Percentiles rank a stretch among this genome's conserved stretches.
Conservation (phyloP, 108 stramenopile species). For the Cylindrotheca closterium region DNA sequence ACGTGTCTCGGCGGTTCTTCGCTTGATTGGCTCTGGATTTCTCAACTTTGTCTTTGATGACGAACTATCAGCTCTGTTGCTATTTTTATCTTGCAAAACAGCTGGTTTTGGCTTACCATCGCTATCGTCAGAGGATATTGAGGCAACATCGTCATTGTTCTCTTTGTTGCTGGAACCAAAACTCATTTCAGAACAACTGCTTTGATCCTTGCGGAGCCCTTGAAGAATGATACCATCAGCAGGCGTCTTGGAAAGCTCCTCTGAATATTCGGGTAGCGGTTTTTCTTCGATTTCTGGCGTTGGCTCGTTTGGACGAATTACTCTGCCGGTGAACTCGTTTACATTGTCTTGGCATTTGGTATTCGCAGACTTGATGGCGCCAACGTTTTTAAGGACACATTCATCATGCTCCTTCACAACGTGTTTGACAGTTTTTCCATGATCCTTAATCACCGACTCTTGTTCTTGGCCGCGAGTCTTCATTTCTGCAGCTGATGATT, state of each 20-base stretch:
- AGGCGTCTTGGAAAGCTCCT: conserved; percentile 48
- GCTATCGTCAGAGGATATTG: too few relatives aligned
- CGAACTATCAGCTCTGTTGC: too few relatives aligned
- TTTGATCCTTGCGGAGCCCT: conserved; percentile 4
- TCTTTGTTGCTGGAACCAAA: too few relatives aligned
- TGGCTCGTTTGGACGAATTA: conserved; percentile 38
- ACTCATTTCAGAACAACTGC: too few relatives aligned
- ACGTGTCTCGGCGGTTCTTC: too few relatives aligned
- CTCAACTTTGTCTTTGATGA: too few relatives aligned
- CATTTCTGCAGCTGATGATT: not conserved
- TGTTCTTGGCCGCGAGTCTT: not conserved
- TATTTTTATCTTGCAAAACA: too few relatives aligned
- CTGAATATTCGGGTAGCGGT: conserved; percentile 29
- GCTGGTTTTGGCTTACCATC: too few relatives aligned
- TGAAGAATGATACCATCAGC: conserved; percentile 35
- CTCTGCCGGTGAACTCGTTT: conserved; percentile 28
- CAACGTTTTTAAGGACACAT: not conserved
- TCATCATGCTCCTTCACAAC: not conserved
- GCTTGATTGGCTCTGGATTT: too few relatives aligned
- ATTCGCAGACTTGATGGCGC: not conserved
- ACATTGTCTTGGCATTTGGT: not conserved
- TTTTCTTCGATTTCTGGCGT: conserved; percentile 28
- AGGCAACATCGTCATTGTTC: too few relatives aligned
- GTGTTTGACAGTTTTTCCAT: not conserved
- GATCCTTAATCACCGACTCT: not conserved